Percentiles rank a stretch among this genome's conserved stretches.
These are phyloP conservation scores for Blepharisma undulans DNA, from an alignment of 169 alveolate species.

Conservation along the genomic window DNA sequence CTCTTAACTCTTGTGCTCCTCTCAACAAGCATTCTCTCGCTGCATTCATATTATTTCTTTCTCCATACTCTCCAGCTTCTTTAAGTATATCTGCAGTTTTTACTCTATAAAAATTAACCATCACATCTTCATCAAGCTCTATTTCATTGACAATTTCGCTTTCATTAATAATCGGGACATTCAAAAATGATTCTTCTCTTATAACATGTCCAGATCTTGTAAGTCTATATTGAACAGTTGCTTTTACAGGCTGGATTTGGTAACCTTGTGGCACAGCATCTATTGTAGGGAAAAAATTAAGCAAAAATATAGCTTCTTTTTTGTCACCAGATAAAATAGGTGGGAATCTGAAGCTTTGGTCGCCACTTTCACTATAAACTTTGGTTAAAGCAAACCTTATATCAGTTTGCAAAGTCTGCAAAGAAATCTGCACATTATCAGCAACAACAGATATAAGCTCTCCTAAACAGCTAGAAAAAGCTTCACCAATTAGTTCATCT, in stretches of 20 bases:
- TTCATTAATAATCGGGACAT: not conserved
- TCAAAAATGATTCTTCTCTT: not conserved
- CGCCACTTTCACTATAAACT: slow-evolving; percentile 31
- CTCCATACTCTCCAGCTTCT: not conserved
- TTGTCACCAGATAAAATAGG: not conserved
- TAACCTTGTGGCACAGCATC: not conserved
- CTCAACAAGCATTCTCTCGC: not conserved
- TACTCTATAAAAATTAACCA: slow-evolving; percentile 13
- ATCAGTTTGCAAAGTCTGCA: not conserved
- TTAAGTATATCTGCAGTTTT: slow-evolving; percentile 15
- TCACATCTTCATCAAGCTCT: slow-evolving; percentile 5
- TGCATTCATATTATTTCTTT: not conserved
- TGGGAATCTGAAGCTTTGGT: not conserved
- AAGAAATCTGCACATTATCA: not conserved
- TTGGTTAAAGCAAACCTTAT: not conserved
- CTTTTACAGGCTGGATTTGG: not conserved
- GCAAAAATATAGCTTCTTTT: not conserved
- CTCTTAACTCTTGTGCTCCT: not conserved
- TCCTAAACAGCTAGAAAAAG: not conserved
- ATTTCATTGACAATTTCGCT: not conserved
- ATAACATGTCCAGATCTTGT: not conserved
- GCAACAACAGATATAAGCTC: not conserved
- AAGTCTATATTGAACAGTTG: not conserved
- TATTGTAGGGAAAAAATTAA: not conserved
- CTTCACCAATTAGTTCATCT: not conserved